Conservation (phyloP, 371 early-diverging fungal species). For the Phascolomyces articulosus region DNA sequence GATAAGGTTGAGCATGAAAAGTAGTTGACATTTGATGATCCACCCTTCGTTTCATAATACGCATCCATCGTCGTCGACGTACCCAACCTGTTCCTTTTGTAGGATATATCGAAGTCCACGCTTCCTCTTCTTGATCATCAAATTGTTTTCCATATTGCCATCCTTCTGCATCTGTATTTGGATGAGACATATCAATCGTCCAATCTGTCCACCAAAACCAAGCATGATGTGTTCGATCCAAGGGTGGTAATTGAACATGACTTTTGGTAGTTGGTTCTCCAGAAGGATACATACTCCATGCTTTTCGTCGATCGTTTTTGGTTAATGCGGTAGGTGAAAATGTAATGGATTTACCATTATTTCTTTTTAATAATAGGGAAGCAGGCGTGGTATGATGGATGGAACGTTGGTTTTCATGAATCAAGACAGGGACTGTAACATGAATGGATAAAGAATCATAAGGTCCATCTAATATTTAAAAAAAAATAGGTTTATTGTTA, state of each 20-base stretch:
- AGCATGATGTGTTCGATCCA: conserved; percentile 4
- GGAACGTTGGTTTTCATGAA: conserved; percentile 73
- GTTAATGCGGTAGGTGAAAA: conserved; percentile 51
- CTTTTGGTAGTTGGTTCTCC: conserved; percentile 56
- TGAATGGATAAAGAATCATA: conserved; percentile 30
- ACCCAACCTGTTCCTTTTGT: conserved; percentile 63
- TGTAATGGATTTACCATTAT: conserved; percentile 30
- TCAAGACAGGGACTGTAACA: conserved; percentile 58
- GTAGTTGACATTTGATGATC: too few species aligned
- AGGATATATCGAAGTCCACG: conserved; percentile 57
- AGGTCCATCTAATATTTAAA: not conserved
- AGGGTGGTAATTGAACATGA: conserved; percentile 52
- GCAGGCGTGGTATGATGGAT: conserved; percentile 17
- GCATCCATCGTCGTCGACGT: conserved; percentile 74
- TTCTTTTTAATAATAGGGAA: conserved; percentile 16
- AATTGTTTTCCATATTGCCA: conserved; percentile 72
- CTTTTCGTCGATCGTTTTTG: conserved; percentile 52
- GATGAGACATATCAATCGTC: conserved; percentile 70
- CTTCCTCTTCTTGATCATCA: conserved; percentile 36
- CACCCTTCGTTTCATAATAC: conserved; percentile 72
- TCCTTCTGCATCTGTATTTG: conserved; percentile 57
- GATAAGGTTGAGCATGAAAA: not conserved
- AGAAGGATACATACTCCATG: conserved; percentile 60
- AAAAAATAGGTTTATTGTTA: not conserved
- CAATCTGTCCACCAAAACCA: conserved; percentile 90